Evolutionary conservation across 2,329 filamentous ascomycete genomes (phyloP).

Genomic region (Trichophyton simii): DNA sequence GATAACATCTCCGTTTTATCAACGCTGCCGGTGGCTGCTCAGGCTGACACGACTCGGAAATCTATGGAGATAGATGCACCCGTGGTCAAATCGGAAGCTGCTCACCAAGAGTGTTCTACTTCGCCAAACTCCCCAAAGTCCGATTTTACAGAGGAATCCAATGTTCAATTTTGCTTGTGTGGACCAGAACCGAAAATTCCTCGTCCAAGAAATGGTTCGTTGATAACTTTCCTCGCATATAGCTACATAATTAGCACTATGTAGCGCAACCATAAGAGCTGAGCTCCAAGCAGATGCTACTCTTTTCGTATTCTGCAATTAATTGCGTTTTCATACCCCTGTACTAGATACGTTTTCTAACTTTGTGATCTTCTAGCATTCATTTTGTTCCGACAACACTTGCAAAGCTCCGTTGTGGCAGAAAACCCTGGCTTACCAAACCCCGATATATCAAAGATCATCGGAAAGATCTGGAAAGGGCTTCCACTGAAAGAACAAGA

Average conservation of each 20-base stretch:
- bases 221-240: conserved; percentile 11
- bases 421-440: conserved; percentile 84
- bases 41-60: conserved; percentile 1
- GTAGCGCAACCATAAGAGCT: not conserved
- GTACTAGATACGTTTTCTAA: conserved; percentile 5
- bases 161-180: conserved; percentile 52
- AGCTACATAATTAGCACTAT: not conserved
- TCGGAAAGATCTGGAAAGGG: conserved; percentile 80
- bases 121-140: conserved; percentile 27
- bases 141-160: conserved; percentile 28
- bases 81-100: conserved; percentile 4
- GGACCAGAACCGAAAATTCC: conserved; percentile 60
- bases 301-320: not conserved
- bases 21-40: not conserved
- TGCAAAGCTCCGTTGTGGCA: conserved; percentile 68
- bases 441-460: conserved; percentile 94
- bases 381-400: conserved; percentile 90
- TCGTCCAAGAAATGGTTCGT: conserved; percentile 57
- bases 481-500: conserved; percentile 63
- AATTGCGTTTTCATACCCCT: not conserved
- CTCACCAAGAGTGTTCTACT: conserved; percentile 14
- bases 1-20: not conserved
- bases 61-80: conserved; percentile 7
- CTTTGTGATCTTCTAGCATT: conserved; percentile 55
- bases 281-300: not conserved